Conservation (phyloP, 2,329 filamentous ascomycete species). For the Claviceps fusiformis region DNA sequence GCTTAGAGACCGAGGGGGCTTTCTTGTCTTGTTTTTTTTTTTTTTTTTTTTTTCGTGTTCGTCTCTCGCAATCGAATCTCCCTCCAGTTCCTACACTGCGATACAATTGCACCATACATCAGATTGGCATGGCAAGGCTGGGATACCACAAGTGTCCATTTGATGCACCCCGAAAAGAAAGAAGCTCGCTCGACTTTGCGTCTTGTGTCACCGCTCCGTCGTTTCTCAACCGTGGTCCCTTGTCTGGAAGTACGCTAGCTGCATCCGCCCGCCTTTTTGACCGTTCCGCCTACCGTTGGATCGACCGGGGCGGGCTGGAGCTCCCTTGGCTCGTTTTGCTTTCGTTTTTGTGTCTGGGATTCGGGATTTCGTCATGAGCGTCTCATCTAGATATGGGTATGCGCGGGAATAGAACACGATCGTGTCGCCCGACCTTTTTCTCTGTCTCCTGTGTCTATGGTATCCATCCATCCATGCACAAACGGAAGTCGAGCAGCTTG, state of each 20-base stretch:
- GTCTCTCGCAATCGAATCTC: neutral
- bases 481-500: no score
- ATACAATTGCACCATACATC: neutral
- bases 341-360: no score
- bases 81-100: neutral
- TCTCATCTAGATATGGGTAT: neutral
- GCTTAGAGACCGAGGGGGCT: no score
- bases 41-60: no score
- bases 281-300: neutral
- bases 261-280: no score
- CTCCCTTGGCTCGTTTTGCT: no score
- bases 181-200: neutral
- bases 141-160: neutral
- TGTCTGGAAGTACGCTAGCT: no score
- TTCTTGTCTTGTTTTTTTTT: no score
- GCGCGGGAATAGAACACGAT: no score
- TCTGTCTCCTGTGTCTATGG: no score
- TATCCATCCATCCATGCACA: no score
- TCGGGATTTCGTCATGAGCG: neutral
- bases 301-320: neutral
- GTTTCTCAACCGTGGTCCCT: neutral
- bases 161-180: neutral
- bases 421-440: no score
- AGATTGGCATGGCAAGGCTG: neutral
- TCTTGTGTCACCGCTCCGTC: neutral